A percentile compares a stretch with the other conserved stretches of the same genome.
These are phyloP conservation scores for Rhizophora mangle DNA, from an alignment of 345 rosid genomes.

Conservation along the genomic window DNA sequence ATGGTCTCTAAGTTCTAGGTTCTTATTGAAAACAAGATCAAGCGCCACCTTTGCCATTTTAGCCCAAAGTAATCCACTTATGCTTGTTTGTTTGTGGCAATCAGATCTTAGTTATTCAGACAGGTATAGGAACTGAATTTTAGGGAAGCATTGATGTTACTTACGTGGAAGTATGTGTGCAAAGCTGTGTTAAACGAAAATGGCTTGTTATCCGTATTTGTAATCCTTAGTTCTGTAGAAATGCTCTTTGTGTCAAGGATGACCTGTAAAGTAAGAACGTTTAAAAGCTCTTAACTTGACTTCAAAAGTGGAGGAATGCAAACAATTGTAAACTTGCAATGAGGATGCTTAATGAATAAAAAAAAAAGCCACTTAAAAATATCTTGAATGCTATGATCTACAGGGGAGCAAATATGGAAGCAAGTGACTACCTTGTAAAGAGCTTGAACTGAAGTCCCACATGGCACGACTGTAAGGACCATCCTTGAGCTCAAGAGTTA, in stretches of 20 bases:
- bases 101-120: slow-evolving; percentile 2
- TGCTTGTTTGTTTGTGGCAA: neutral
- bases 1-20: too few species aligned
- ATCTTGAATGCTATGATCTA: neutral
- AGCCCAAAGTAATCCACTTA: neutral
- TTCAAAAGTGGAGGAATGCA: neutral
- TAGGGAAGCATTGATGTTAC: slow-evolving; percentile 15
- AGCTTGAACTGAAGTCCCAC: slow-evolving; percentile 90
- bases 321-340: too few species aligned
- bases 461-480: slow-evolving; percentile 79
- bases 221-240: slow-evolving; percentile 68
- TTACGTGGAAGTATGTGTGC: slow-evolving; percentile 85
- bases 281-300: slow-evolving; percentile 19
- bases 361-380: neutral
- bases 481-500: slow-evolving; percentile 80
- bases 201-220: slow-evolving; percentile 71
- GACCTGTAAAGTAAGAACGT: slow-evolving; percentile 41
- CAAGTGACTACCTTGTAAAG: slow-evolving; percentile 51
- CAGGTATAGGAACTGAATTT: neutral
- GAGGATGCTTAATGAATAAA: too few species aligned
- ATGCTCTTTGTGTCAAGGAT: slow-evolving; percentile 56
- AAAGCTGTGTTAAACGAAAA: slow-evolving; percentile 78
- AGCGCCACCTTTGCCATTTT: neutral
- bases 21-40: neutral
- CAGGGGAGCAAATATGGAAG: neutral